Evolutionary conservation across 1,284 basidiomycete species (phyloP).

Genomic region (Sporisorium sorghi): DNA sequence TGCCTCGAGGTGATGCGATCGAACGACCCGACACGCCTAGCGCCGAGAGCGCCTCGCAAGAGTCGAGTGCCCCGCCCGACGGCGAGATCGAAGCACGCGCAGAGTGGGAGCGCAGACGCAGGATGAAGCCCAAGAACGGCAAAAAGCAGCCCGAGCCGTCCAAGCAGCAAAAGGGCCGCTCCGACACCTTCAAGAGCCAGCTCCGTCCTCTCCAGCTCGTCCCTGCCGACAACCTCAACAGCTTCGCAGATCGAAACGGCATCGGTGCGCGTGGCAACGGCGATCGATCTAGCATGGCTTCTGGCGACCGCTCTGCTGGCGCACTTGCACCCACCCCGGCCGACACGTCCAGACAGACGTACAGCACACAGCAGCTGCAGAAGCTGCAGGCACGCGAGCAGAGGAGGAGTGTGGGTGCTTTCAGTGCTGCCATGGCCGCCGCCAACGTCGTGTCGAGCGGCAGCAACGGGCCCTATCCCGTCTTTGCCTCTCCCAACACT

Average conservation of each 20-base stretch:
- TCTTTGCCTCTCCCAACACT: constrained; percentile 47
- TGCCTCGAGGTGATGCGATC: constrained; percentile 4
- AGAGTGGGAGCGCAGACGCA: constrained; percentile 64
- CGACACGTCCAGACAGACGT: constrained; percentile 26
- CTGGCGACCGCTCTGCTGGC: constrained; percentile 19
- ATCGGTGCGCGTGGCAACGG: constrained; percentile 13
- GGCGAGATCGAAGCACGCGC: constrained; percentile 66
- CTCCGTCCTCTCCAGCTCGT: constrained; percentile 59
- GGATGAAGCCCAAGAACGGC: constrained; percentile 51
- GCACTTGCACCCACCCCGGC: constrained; percentile 1
- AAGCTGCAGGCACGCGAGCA: constrained; percentile 57
- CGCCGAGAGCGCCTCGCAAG: constrained; percentile 46
- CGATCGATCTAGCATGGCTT: constrained; percentile 21
- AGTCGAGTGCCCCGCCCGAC: constrained; percentile 64
- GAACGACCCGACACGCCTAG: constrained; percentile 33
- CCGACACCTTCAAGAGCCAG: constrained; percentile 47
- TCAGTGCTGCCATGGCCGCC: constrained; percentile 59
- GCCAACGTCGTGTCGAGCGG: constrained; percentile 55
- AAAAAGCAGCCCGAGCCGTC: constrained; percentile 25
- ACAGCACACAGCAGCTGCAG: constrained; percentile 65
- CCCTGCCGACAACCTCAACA: constrained; percentile 32
- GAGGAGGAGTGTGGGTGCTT: constrained; percentile 57
- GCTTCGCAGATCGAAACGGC: constrained; percentile 23
- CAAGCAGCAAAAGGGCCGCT: constrained; percentile 24
- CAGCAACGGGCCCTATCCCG: constrained; percentile 62